These are phyloP conservation scores for Penicillium coffeae DNA, from an alignment of 495 filamentous ascomycete species.

Conservation along the genomic window DNA sequence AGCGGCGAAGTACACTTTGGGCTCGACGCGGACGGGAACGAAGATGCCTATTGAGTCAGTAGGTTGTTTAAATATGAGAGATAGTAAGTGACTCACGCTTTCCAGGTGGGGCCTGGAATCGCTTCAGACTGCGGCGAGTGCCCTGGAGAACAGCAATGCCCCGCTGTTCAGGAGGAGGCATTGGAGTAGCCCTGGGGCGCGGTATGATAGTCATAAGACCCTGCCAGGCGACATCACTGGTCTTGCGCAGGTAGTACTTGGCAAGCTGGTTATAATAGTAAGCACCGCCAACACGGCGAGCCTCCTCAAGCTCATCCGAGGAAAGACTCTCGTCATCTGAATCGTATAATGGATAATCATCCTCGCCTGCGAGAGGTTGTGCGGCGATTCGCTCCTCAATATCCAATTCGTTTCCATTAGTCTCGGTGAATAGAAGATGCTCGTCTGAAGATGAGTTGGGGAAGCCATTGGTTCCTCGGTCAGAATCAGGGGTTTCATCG, in stretches of 20 bases:
- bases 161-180: conserved; percentile 48
- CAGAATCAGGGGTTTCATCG: conserved; percentile 41
- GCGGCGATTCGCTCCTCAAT: conserved; percentile 70
- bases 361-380: conserved; percentile 52
- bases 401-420: conserved; percentile 56
- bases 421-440: conserved; percentile 30
- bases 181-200: conserved; percentile 54
- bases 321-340: conserved; percentile 79
- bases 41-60: conserved; percentile 61
- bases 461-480: conserved; percentile 3
- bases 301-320: conserved; percentile 65
- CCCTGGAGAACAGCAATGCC: conserved; percentile 46
- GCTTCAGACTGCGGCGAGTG: conserved; percentile 53
- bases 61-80: neutral
- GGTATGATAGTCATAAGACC: conserved; percentile 54
- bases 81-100: conserved; percentile 58
- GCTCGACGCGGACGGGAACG: conserved; percentile 91
- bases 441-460: conserved; percentile 18
- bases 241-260: conserved; percentile 40
- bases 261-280: conserved; percentile 59
- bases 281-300: conserved; percentile 66
- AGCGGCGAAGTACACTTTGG: conserved; percentile 95
- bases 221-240: conserved; percentile 37
- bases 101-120: conserved; percentile 83
- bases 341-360: conserved; percentile 86